Base-by-base conservation (phyloP, 495 filamentous ascomycete species). In the Podospora sp. region DNA sequence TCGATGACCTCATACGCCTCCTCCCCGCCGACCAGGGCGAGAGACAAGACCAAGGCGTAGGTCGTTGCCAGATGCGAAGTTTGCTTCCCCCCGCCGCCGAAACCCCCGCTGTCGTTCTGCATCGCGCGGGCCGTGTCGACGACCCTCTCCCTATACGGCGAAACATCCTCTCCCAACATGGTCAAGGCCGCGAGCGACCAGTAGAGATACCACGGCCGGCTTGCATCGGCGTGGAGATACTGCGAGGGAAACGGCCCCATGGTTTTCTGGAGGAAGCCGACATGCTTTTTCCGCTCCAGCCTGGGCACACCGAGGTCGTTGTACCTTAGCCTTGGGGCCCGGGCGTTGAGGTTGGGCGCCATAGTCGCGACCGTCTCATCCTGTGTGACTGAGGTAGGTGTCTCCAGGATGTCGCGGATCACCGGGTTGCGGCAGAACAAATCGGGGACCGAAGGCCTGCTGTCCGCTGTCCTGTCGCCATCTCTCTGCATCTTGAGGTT, bases 71-170 rank as follows among this genome's bases (percentile, higher is more conserved):
- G 80, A 78, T 99, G 95, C 14, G 92, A 92, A 66, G 85, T 82
- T 75, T 98, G 96, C 51, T 93, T 91, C 77, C 91, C 89, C n/a
- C 95, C 94, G 57, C 95, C 95, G 26, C 95, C 96, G 77, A 97
- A 97, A 7, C 95, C 95, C 8, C 95, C 95, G 18, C 81, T 84
- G 29, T 81, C 73, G 75, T 98, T 95, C 78, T 97, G 96, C 76
- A 93, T 88, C 12, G 91, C 84, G 29, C 82, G 81, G 22, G 95
- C 86, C 0, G 93, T 95, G 51, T 85, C 78, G 20, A 89, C 82
- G 8, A 96, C 80, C 25, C 88, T 82, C 63, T 90, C 80, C 49
- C 88, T 85, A 72, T 92, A 94, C 65, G 77, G 71, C 35, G 83
- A 85, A 20, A 94, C 81, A 74, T 97, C 92, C 69, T 91, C 86